Conservation (phyloP, 805 yeast species). For the Saccharomycopsis sp. region DNA sequence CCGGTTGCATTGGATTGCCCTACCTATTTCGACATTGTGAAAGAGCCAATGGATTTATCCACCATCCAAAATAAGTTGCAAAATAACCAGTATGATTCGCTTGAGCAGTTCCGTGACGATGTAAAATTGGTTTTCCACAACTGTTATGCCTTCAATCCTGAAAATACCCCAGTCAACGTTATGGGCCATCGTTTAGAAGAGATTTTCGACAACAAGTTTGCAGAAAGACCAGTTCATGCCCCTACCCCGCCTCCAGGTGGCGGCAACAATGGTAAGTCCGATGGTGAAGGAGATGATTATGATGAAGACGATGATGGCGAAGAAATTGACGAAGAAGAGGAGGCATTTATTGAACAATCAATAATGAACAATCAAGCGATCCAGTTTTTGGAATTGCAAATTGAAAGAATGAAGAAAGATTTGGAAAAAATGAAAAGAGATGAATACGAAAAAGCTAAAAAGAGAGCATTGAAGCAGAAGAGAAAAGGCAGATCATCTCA, state of each 20-base stretch:
- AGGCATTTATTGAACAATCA: constrained; percentile 50
- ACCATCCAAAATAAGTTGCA: constrained; percentile 73
- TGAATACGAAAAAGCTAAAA: constrained; percentile 45
- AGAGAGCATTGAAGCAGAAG: constrained; percentile 34
- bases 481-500: constrained; percentile 31
- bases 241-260: constrained; percentile 47
- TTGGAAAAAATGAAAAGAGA: constrained; percentile 73
- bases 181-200: constrained; percentile 92
- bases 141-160: constrained; percentile 90
- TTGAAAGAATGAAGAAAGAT: constrained; percentile 77
- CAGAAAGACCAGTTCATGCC: constrained; percentile 66
- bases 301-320: constrained; percentile 27
- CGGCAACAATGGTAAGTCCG: constrained; percentile 34
- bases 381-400: constrained; percentile 77
- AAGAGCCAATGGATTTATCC: constrained; percentile 91
- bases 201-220: constrained; percentile 81
- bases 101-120: constrained; percentile 80
- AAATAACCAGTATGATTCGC: constrained; percentile 81
- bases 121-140: constrained; percentile 76
- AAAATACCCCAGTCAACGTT: constrained; percentile 90
- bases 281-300: constrained; percentile 40
- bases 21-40: constrained; percentile 74
- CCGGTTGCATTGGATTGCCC: constrained; percentile 92
- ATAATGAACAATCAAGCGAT: constrained; percentile 82
- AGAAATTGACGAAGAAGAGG: constrained; percentile 42